phyloP scores from a whole-genome alignment of 2,329 filamentous ascomycete species.

The Pseudopyrenochaeta lycopersici region DNA sequence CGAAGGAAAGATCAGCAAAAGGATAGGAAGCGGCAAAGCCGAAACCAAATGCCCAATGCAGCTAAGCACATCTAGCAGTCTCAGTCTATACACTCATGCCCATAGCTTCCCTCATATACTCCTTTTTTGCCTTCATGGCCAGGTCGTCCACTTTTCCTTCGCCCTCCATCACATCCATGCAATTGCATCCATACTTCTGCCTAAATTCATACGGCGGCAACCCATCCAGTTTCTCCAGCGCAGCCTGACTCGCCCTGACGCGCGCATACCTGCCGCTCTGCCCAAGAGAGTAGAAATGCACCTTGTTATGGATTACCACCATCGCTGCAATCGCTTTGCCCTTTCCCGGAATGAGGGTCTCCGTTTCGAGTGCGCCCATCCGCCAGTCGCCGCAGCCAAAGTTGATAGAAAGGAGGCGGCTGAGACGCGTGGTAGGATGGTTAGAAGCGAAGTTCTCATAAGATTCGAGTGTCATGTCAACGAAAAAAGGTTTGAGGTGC shows the following conservation, averaged over 20 bases:
- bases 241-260: slow-evolving; percentile 69
- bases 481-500: slow-evolving; percentile 80
- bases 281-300: slow-evolving; percentile 69
- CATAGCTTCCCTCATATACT: slow-evolving; percentile 25
- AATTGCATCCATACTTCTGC: slow-evolving; percentile 70
- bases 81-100: slow-evolving; percentile 23
- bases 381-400: slow-evolving; percentile 73
- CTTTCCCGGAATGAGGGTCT: slow-evolving; percentile 57
- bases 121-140: slow-evolving; percentile 12
- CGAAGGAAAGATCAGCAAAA: no score
- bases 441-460: slow-evolving; percentile 89
- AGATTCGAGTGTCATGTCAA: slow-evolving; percentile 74
- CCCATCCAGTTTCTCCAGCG: slow-evolving; percentile 61
- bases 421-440: slow-evolving; percentile 79
- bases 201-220: slow-evolving; percentile 67
- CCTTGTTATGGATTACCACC: slow-evolving; percentile 76
- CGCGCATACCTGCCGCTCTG: slow-evolving; percentile 78
- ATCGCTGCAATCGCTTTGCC: slow-evolving; percentile 68
- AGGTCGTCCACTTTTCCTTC: background rate
- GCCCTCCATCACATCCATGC: slow-evolving; percentile 46
- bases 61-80: background rate
- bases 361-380: slow-evolving; percentile 42
- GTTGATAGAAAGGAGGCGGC: slow-evolving; percentile 68
- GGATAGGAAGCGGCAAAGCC: no score
- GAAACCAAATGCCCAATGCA: no score